phyloP scores from a whole-genome alignment of 2,329 filamentous ascomycete species.

The Cercospora sp. region DNA sequence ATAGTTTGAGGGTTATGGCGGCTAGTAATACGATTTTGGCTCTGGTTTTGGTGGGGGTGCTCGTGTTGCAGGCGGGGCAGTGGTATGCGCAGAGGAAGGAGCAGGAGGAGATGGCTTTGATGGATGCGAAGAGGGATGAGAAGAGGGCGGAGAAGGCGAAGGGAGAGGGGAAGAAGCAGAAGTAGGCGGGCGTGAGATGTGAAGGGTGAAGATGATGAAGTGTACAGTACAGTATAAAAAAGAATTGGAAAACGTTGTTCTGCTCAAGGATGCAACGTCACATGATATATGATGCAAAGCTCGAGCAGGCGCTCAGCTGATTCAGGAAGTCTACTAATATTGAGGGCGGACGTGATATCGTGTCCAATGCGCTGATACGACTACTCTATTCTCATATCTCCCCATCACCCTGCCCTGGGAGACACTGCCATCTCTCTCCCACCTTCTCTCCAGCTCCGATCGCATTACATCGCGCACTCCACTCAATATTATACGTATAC shows the following conservation, averaged over 20 bases:
- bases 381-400: neutral
- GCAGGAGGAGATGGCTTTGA: slow-evolving; percentile 70
- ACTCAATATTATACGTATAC: slow-evolving; percentile 22
- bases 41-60: slow-evolving; percentile 83
- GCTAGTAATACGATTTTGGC: slow-evolving; percentile 96
- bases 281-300: neutral
- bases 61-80: slow-evolving; percentile 92
- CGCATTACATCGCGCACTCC: slow-evolving; percentile 22
- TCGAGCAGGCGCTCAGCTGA: neutral
- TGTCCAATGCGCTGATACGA: neutral
- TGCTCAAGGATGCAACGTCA: neutral
- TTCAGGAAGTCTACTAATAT: neutral
- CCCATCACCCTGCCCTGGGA: slow-evolving; percentile 8
- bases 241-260: neutral
- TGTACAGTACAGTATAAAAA: neutral
- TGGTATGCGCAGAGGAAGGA: slow-evolving; percentile 99
- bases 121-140: slow-evolving; percentile 57
- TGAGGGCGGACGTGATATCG: neutral
- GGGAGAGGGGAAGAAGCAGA: slow-evolving; percentile 37
- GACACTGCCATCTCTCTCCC: slow-evolving; percentile 15
- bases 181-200: neutral
- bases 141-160: slow-evolving; percentile 42
- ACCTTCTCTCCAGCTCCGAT: slow-evolving; percentile 12
- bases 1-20: slow-evolving; percentile 84
- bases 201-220: neutral